phyloP scores from a whole-genome alignment of 2,329 filamentous ascomycete genomes.

The Cladosporium sp. region DNA sequence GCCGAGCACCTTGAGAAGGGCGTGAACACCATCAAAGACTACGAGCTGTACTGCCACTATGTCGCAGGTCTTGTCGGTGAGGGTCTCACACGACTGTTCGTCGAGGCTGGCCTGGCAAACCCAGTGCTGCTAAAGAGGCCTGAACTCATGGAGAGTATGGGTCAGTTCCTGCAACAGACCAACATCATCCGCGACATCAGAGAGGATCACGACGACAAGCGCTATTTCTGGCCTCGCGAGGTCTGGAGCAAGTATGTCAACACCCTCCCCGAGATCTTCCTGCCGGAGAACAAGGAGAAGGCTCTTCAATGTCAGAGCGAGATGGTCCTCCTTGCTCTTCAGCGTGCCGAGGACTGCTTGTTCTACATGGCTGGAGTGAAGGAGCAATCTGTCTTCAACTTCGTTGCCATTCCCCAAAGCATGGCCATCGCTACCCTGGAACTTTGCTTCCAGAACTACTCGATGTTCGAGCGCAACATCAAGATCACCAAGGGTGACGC shows the following conservation, averaged over 20 bases:
- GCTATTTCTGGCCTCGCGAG: constrained; percentile 92
- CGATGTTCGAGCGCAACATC: constrained; percentile 80
- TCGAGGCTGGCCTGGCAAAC: constrained; percentile 83
- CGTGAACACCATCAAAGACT: constrained; percentile 80
- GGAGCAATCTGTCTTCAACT: constrained; percentile 99
- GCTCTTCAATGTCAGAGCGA: constrained; percentile 86
- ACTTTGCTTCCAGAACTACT: constrained; percentile 85
- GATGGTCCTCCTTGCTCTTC: constrained; percentile 88
- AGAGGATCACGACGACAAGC: constrained; percentile 83
- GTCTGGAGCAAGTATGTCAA: constrained; percentile 96
- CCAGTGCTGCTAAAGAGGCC: constrained; percentile 76
- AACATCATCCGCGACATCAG: constrained; percentile 97
- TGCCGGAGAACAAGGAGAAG: constrained; percentile 71
- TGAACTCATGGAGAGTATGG: constrained; percentile 90
- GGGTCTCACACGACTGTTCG: constrained; percentile 85
- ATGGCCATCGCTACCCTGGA: constrained; percentile 98
- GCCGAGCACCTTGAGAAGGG: constrained; percentile 71
- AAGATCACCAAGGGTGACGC: constrained; percentile 97
- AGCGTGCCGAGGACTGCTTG: constrained; percentile 87
- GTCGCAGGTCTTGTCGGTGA: constrained; percentile 98
- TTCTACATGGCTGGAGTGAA: constrained; percentile 94
- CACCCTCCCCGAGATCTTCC: constrained; percentile 86
- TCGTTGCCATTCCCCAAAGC: constrained; percentile 90
- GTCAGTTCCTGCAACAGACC: constrained; percentile 94
- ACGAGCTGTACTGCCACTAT: constrained; percentile 97